Evolutionary conservation across 2,329 filamentous ascomycete genomes (phyloP).

Genomic region (Claviceps sp.): DNA sequence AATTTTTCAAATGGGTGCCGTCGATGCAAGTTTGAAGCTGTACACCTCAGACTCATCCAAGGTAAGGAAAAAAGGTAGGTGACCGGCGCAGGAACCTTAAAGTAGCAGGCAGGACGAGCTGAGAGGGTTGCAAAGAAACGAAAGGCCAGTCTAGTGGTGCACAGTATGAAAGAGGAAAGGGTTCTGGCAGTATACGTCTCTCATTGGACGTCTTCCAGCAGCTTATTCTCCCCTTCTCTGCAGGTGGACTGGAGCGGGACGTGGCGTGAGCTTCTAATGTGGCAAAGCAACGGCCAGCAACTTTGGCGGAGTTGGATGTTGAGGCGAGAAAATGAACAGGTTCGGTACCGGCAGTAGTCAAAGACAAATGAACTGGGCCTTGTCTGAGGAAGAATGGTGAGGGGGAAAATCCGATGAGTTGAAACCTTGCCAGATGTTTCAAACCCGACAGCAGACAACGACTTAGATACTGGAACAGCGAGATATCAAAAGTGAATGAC

Average conservation of each 20-base stretch:
- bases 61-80: background rate
- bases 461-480: background rate
- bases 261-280: slow-evolving; percentile 5
- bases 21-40: background rate
- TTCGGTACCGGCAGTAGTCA: background rate
- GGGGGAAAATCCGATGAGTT: background rate
- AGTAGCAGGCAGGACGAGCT: background rate
- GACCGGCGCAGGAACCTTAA: background rate
- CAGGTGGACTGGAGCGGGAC: slow-evolving; percentile 1
- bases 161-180: background rate
- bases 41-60: background rate
- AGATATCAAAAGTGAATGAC: background rate
- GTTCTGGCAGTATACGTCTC: slow-evolving; percentile 2
- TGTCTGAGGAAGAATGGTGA: background rate
- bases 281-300: slow-evolving; percentile 1
- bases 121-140: background rate
- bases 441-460: background rate
- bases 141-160: background rate
- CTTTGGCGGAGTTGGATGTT: background rate
- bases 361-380: background rate
- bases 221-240: slow-evolving; percentile 4
- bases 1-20: background rate
- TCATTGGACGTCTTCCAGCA: slow-evolving; percentile 3
- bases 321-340: background rate
- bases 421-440: background rate